Percentiles rank a stretch among this genome's conserved stretches.
Conservation (phyloP, 148 eudicot genomes). For the Hydrangea macrophylla region DNA sequence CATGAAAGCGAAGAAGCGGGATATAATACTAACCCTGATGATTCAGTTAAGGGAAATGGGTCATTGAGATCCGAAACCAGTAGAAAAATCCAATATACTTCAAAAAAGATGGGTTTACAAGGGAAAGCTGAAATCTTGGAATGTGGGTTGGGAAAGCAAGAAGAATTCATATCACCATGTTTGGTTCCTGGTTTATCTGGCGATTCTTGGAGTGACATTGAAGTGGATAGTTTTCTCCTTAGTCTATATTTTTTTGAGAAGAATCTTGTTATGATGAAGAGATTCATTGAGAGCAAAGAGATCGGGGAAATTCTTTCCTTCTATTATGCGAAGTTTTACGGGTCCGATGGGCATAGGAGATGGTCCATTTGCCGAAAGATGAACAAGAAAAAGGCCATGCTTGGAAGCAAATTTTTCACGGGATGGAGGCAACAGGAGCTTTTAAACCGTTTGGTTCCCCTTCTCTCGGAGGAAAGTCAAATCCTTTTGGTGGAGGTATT, state of each 20-base stretch:
- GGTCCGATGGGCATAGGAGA: slow-evolving; percentile 18
- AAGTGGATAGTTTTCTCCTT: slow-evolving; percentile 22
- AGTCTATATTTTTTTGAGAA: slow-evolving; percentile 23
- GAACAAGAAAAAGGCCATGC: slow-evolving; percentile 11
- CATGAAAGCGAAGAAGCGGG: background rate
- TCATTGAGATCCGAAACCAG: slow-evolving; percentile 4
- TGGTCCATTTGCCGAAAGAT: slow-evolving; percentile 23
- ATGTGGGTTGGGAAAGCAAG: background rate
- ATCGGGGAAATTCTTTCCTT: slow-evolving; percentile 24
- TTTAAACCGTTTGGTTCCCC: slow-evolving; percentile 26
- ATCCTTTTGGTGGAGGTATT: slow-evolving; percentile 26
- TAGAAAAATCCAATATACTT: background rate
- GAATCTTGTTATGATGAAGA: slow-evolving; percentile 22
- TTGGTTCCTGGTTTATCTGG: slow-evolving; percentile 13
- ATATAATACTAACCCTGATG: background rate
- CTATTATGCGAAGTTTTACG: slow-evolving; percentile 31
- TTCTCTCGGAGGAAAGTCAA: slow-evolving; percentile 22
- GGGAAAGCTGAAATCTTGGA: background rate
- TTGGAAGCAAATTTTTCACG: slow-evolving; percentile 25
- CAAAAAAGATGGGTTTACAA: slow-evolving; percentile 8
- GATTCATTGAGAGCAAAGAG: slow-evolving; percentile 23
- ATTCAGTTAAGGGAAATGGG: background rate
- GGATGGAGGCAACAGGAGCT: slow-evolving; percentile 36
- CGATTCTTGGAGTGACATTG: slow-evolving; percentile 23
- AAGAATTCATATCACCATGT: slow-evolving; percentile 4